Evolutionary conservation across 2,329 filamentous ascomycete species (phyloP).

Genomic region (Polychaeton citri): DNA sequence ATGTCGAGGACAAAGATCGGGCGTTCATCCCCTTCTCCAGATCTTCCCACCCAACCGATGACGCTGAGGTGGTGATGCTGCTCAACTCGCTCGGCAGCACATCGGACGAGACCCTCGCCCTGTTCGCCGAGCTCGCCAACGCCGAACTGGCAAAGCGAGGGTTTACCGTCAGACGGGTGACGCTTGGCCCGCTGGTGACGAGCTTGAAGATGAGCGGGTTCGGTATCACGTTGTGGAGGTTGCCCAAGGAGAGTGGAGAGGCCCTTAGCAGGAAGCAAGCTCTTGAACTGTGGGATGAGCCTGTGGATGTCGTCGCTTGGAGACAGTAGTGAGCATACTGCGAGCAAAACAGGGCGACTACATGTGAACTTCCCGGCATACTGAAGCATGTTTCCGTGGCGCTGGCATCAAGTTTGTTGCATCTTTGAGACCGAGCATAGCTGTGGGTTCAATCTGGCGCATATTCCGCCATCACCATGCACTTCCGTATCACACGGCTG

Average conservation of each 20-base stretch:
- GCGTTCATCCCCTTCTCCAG: constrained; percentile 24
- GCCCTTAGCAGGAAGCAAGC: constrained; percentile 15
- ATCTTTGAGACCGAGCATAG: too few species aligned
- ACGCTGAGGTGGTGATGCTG: constrained; percentile 22
- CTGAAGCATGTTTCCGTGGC: too few species aligned
- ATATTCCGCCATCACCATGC: too few species aligned
- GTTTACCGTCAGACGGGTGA: constrained; percentile 20
- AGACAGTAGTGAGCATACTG: constrained; percentile 16
- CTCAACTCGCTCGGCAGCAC: constrained; percentile 24
- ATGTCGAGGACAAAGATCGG: constrained; percentile 20
- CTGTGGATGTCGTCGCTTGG: constrained; percentile 24
- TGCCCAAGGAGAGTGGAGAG: constrained; percentile 19
- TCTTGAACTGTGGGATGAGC: constrained; percentile 21
- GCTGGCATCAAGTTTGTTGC: too few species aligned
- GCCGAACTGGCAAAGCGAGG: constrained; percentile 17
- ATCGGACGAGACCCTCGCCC: constrained; percentile 22
- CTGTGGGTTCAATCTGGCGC: too few species aligned
- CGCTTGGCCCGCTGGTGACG: constrained; percentile 22
- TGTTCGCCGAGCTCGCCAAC: constrained; percentile 21
- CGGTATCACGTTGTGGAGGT: constrained; percentile 24
- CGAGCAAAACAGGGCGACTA: too few species aligned
- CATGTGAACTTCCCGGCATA: too few species aligned
- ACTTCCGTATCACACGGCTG: too few species aligned
- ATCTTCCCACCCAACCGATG: constrained; percentile 14
- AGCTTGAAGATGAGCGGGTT: constrained; percentile 26